Conservation (phyloP, 2,329 filamentous ascomycete species). For the Coniochaeta sp. region DNA sequence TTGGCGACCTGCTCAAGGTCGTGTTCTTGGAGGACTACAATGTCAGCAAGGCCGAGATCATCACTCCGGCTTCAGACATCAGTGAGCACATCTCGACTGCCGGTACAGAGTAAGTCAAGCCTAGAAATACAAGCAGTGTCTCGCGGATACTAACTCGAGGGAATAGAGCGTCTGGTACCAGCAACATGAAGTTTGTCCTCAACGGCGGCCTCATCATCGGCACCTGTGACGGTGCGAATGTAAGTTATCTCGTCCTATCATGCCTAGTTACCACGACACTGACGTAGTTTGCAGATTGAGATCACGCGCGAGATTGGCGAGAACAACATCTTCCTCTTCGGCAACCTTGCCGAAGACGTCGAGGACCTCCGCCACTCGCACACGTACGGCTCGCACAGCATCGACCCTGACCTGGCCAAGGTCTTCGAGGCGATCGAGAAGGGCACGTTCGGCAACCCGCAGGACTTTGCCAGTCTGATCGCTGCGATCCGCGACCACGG, state of each 20-base stretch:
- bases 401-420: conserved; percentile 68
- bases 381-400: conserved; percentile 69
- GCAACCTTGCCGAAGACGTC: conserved; percentile 90
- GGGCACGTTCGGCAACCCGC: conserved; percentile 72
- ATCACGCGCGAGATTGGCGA: conserved; percentile 96
- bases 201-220: conserved; percentile 97
- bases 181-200: conserved; percentile 99
- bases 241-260: conserved; percentile 37
- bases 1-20: conserved; percentile 92
- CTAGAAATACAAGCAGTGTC: background rate
- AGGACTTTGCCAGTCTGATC: conserved; percentile 75
- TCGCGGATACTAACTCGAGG: conserved; percentile 21
- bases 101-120: conserved; percentile 65
- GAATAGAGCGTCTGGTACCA: conserved; percentile 61
- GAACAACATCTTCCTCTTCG: conserved; percentile 97
- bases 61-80: conserved; percentile 87
- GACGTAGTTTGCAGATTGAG: conserved; percentile 50
- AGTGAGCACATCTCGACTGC: conserved; percentile 98
- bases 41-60: conserved; percentile 98
- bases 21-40: conserved; percentile 98
- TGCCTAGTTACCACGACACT: background rate
- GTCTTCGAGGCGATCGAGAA: conserved; percentile 80
- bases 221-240: conserved; percentile 95
- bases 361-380: conserved; percentile 90
- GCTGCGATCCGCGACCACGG: conserved; percentile 84